phyloP scores from a whole-genome alignment of 805 yeast genomes.

The Suhomyces xylopsoci region DNA sequence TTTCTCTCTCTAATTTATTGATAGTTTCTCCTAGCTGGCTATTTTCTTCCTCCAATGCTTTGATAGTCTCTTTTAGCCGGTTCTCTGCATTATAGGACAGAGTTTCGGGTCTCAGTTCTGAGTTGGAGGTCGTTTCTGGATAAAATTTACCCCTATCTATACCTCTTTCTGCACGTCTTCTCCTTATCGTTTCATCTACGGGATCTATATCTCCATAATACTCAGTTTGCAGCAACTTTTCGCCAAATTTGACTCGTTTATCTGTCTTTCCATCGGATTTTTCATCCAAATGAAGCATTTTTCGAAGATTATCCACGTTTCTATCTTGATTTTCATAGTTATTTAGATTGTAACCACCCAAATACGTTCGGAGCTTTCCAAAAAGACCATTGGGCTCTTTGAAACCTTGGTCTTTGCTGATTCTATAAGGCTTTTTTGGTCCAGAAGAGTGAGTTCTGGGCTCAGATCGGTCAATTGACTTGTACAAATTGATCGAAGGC shows the following conservation, averaged over 20 bases:
- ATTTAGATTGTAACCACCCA: slow-evolving; percentile 12
- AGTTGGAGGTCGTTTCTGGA: too few relatives aligned
- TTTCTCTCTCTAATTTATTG: neutral
- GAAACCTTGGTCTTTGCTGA: neutral
- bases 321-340: slow-evolving; percentile 12
- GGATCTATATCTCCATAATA: neutral
- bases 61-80: neutral
- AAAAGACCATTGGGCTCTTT: neutral
- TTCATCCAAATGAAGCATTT: neutral
- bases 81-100: neutral
- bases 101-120: too few relatives aligned
- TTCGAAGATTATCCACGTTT: slow-evolving; percentile 12
- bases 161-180: neutral
- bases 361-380: slow-evolving; percentile 12
- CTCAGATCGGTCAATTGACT: neutral
- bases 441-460: neutral
- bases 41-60: neutral
- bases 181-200: neutral
- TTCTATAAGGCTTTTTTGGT: neutral
- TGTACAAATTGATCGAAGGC: neutral
- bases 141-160: neutral
- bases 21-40: neutral
- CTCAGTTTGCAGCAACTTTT: neutral
- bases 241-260: neutral
- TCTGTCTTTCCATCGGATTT: neutral